Base-by-base conservation (phyloP, 495 filamentous ascomycete genomes). In the Neurospora sp. region DNA sequence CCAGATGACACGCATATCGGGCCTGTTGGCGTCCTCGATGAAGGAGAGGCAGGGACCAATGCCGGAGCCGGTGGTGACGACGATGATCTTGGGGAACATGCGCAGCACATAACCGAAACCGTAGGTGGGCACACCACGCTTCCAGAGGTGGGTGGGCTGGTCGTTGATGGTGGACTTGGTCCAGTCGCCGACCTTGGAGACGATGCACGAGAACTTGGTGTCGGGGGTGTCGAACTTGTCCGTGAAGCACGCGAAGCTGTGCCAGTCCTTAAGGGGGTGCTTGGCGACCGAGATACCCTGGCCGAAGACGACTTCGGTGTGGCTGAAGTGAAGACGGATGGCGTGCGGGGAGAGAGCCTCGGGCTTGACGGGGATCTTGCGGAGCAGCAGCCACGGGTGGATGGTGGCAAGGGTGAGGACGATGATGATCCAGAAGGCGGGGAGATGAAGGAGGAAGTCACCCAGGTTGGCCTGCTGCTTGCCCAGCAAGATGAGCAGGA, bases 181-280 rank as follows among this genome's bases (percentile, higher is more conserved):
- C 89, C 90, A 93, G 82, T 92, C 90, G 31, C 91, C 91, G 7
- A 89, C 91, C 68, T 88, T 87, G 72, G 88, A 90, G 20, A 92
- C 82, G 31, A 93, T 80, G 68, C 87, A 82, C 6, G 87, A 90
- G 80, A 90, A 92, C 40, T 77, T 71, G 20, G 41, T 85, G 81
- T 39, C 78, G 72, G 71, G 72, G 31, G 59, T 70, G 71, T 80
- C 78, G 61, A 76, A 74, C n/a, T 61, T 70, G 71, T 85, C 84
- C n/a, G 89, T 86, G 78, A 95, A 92, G 20, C 87, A 90, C 10
- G 93, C 93, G 74, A 96, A 96, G 12, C 89, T 85, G 81, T 96
- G 93, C 90, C 90, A 94, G 83, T 96, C 92, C 7, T 82, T 85
- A 61, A 94, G 80, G 0, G 90, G 90, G 69, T 85, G 84, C 68